Base-by-base conservation (phyloP, 371 early-diverging fungal species). In the Apophysomyces sp. region DNA sequence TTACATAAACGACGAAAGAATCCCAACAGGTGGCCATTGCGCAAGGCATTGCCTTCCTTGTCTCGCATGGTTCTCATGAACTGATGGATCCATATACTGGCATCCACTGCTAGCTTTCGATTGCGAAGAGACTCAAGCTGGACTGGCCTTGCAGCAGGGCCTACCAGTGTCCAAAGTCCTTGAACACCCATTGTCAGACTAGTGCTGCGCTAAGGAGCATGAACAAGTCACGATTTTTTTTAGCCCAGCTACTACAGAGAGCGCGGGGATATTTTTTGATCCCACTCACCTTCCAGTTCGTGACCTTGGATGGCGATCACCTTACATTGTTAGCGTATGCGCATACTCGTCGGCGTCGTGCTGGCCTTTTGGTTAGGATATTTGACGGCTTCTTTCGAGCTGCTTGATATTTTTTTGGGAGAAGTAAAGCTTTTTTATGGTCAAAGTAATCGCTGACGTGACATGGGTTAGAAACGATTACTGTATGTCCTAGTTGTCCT, bases 41-140 rank as follows among this genome's bases (percentile, higher is more conserved):
- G 76, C 36, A 97, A 59, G 13, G 87, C 83, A 62, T 94, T 86
- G 11, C 97, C 98, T 44, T 92, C 89, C 34, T 80, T 83, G 78
- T 95, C 94, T 24, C 91, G 87, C 91, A 97, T 92, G 3, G 95
- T 94, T 58, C 93, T 92, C 58, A 96, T 73, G 66, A 97, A 96
- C 78, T 97, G 98, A 71, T 97, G 91, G 30, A 97, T 85, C 99
- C 99, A 98, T 49, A 98, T 97, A 57, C 91, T 91, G 11, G 98
- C 98, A 84, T 98, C 97, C 13, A 98, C 86, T 2, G 97, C 97
- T 52, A 98, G 74, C 44, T 81, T 75, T 58, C 89, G 88, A 65
- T 89, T 85, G 7, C 83, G 68, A 28, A 95, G 68, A 7, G 89
- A 78, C 41, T 97, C 97, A 28, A 96, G 76, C 32, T 89, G 84